phyloP scores from a whole-genome alignment of 129 eudicot genomes.

The Chrysanthemum makinoi region DNA sequence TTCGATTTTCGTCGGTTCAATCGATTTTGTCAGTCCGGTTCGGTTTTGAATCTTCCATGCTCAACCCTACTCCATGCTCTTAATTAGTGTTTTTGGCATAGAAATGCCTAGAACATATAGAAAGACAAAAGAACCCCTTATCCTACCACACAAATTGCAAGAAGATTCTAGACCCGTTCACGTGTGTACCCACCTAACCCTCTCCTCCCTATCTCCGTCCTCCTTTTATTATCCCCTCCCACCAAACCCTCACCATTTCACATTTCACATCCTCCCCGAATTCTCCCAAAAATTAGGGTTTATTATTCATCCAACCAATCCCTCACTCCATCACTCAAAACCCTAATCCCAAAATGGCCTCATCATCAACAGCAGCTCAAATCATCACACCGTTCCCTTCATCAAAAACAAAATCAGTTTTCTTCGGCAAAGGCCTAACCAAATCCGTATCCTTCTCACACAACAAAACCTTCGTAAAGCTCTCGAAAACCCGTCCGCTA shows the following conservation, averaged over 20 bases:
- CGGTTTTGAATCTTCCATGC: too few relatives aligned
- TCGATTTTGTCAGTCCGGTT: too few relatives aligned
- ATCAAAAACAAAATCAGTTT: conserved; percentile 25
- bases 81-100: neutral
- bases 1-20: too few relatives aligned
- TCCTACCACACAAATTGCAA: conserved; percentile 22
- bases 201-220: conserved; percentile 39
- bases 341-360: conserved; percentile 42
- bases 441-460: conserved; percentile 34
- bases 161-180: conserved; percentile 34
- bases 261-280: neutral
- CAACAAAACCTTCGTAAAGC: conserved; percentile 37
- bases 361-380: conserved; percentile 45
- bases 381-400: conserved; percentile 26
- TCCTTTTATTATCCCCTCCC: conserved; percentile 24
- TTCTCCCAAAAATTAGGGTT: neutral
- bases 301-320: neutral
- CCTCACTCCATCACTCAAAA: too few relatives aligned
- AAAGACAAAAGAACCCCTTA: neutral
- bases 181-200: conserved; percentile 43
- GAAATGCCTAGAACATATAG: neutral
- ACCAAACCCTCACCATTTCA: neutral
- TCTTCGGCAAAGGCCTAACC: conserved; percentile 56
- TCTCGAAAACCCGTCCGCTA: conserved; percentile 27
- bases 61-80: too few relatives aligned